phyloP scores from a whole-genome alignment of 2,329 filamentous ascomycete species.

The Fusarium virguliforme region DNA sequence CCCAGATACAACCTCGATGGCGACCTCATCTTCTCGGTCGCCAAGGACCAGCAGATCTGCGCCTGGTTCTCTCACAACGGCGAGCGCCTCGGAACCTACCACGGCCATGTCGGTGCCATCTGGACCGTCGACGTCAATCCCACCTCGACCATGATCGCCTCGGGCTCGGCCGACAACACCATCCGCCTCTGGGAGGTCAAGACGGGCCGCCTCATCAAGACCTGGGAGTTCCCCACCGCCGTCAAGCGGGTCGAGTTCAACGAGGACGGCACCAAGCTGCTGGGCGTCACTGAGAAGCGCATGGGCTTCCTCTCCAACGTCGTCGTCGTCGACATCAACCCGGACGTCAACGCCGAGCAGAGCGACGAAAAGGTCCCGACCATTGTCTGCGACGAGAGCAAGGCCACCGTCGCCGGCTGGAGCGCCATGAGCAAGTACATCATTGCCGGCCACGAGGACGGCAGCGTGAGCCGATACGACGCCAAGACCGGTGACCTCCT shows the following conservation, averaged over 20 bases:
- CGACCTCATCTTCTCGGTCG: constrained; percentile 95
- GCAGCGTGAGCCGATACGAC: constrained; percentile 91
- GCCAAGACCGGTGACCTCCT: constrained; percentile 90
- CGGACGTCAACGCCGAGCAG: constrained; percentile 87
- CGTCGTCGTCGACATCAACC: constrained; percentile 90
- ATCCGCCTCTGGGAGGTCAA: constrained; percentile 97
- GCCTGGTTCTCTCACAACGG: constrained; percentile 98
- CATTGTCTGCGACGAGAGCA: constrained; percentile 95
- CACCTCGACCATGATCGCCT: constrained; percentile 91
- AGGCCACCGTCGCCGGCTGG: constrained; percentile 97
- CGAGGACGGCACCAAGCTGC: constrained; percentile 89
- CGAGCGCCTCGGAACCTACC: constrained; percentile 96
- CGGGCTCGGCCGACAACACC: constrained; percentile 97
- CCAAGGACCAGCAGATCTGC: constrained; percentile 97
- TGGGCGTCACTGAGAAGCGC: constrained; percentile 98
- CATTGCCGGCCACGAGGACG: constrained; percentile 97
- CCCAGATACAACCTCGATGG: constrained; percentile 90
- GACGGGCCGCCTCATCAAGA: constrained; percentile 93
- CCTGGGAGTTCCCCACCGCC: constrained; percentile 96
- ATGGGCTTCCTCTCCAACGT: constrained; percentile 97
- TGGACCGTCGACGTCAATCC: constrained; percentile 99
- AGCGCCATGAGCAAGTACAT: constrained; percentile 96
- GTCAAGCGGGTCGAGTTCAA: constrained; percentile 99
- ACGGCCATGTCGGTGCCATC: constrained; percentile 96
- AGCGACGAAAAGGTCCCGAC: constrained; percentile 84